phyloP scores from a whole-genome alignment of 495 filamentous ascomycete species.

The Talaromyces thailandensis region DNA sequence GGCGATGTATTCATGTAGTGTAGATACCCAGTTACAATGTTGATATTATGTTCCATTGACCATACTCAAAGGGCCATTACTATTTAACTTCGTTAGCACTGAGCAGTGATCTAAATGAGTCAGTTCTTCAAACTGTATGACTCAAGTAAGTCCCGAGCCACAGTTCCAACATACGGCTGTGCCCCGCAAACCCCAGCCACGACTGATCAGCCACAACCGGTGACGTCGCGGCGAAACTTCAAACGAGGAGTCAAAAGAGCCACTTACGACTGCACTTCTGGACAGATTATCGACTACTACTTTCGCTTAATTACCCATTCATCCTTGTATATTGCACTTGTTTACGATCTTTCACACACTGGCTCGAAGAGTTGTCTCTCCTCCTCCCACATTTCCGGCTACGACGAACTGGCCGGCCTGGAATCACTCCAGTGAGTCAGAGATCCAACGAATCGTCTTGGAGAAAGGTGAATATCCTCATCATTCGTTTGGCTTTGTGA shows the following conservation, averaged over 20 bases:
- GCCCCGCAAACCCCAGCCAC: neutral
- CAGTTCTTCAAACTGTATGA: neutral
- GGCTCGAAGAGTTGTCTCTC: neutral
- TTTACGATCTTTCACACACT: neutral
- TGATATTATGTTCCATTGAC: neutral
- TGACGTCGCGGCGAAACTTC: neutral
- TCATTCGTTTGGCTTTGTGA: neutral
- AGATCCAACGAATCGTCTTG: neutral
- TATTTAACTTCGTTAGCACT: no score
- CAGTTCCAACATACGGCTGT: neutral
- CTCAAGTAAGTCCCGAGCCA: neutral
- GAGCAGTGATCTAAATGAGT: no score
- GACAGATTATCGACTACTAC: neutral
- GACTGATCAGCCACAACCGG: neutral
- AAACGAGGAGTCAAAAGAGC: neutral
- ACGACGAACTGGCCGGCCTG: neutral
- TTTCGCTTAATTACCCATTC: neutral
- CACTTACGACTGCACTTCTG: neutral
- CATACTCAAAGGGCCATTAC: no score
- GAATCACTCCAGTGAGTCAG: neutral
- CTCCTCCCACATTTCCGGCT: neutral
- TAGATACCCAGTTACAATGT: conserved; percentile 6
- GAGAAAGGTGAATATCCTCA: neutral
- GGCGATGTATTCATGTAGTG: conserved; percentile 6
- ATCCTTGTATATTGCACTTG: neutral